These are phyloP conservation scores for Diaporthe sp. DNA, from an alignment of 2,329 filamentous ascomycete species.

Conservation along the genomic window DNA sequence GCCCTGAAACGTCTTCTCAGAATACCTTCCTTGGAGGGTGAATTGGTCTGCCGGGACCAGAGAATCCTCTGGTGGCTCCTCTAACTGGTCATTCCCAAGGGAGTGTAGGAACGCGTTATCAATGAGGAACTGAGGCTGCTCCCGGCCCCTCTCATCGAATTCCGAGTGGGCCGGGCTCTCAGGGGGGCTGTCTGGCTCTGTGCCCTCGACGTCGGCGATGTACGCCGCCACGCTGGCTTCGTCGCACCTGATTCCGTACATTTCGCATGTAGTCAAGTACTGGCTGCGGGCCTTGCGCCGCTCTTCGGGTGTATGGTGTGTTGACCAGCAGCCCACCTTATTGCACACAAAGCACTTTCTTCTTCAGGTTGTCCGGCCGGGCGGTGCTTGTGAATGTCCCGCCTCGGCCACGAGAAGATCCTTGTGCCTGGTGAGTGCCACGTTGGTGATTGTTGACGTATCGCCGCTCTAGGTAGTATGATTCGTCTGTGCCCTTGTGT, in stretches of 20 bases:
- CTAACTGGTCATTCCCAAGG: neutral
- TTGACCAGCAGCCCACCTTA: neutral
- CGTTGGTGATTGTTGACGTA: no score
- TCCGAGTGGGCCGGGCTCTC: no score
- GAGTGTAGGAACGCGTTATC: neutral
- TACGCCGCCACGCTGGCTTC: neutral
- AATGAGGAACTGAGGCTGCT: no score
- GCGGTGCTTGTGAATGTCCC: no score
- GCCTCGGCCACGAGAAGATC: no score
- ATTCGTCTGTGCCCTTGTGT: neutral
- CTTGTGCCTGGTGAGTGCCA: no score
- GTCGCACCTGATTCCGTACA: neutral
- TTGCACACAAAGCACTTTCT: constrained; percentile 9
- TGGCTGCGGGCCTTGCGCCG: neutral
- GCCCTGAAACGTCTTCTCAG: neutral
- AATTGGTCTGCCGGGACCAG: neutral
- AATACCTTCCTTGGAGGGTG: neutral
- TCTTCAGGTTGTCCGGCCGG: neutral
- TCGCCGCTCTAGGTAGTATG: no score
- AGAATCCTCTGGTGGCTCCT: neutral
- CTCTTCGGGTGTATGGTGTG: neutral
- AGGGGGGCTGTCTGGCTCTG: no score
- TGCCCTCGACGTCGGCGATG: neutral
- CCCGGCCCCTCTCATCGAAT: no score
- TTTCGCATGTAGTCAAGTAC: neutral